Base-by-base conservation (phyloP, 441 rosid species). In the Erodium texanum region DNA sequence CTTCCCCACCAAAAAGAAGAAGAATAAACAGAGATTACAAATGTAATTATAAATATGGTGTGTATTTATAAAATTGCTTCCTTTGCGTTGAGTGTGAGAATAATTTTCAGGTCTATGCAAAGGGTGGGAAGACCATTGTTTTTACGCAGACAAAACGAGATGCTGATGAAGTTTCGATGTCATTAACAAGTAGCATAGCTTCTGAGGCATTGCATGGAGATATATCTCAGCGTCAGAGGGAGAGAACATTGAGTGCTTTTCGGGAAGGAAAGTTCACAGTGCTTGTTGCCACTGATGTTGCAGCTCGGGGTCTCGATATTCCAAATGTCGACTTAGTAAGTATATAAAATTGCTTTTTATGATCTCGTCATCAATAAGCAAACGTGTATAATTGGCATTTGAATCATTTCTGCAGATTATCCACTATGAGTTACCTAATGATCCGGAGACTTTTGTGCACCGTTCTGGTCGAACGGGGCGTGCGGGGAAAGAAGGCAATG, bases 391-490 rank as follows among this genome's bases (percentile, higher is more conserved):
- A n/a, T n/a, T n/a, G n/a, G n/a, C n/a, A n/a, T n/a, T n/a, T n/a
- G n/a, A n/a, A n/a, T n/a, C n/a, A n/a, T n/a, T n/a, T n/a, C n/a
- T n/a, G n/a, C 89, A 94, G 99, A 38, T 94, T 67, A 91, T 94
- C 80, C 97, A 94, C 78, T 94, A 87, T 69, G 97, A 94, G 74
- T 95, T 94, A 81, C 99, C 99, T 34, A 94, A 94, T 81, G 99
- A 91, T 73, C 81, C 97, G 10, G 99, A 94, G 82, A 89, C 97
- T 50, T 93, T 93, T 85, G 98, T 93, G 76, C 98, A 90, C 74
- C 94, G 98, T 66, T 93, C 98, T 77, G 98, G 97, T 29, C 97
- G 97, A 75, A 93, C 98, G 63, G 98, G 98, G 54, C 97, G 96
- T 36, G 98, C 97, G 5, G 97, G 98, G 70, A 93, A 93, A 80